Evolutionary conservation across 352 stramenopile species (phyloP), one percentile per base, ranked within the genome.

Genomic region (Phytophthora pini): DNA sequence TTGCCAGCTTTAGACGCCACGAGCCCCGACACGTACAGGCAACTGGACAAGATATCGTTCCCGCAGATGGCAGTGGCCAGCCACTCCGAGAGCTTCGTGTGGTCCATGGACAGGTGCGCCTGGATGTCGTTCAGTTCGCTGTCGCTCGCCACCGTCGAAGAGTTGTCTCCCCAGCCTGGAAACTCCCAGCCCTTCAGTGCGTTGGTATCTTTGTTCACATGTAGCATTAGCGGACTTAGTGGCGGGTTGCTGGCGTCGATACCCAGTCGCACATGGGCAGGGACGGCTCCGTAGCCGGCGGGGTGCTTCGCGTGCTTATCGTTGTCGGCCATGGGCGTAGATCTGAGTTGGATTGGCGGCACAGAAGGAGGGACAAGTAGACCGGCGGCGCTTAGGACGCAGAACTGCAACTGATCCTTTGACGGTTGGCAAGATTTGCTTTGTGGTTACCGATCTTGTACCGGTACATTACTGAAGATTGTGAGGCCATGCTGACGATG

Each of bases 21-120:
- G 10, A 95, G 75, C 0, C 87, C 88, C 53, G 89, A 93, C 32
- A 94, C 85, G 70, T 98, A 98, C 34, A 98, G 87, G 43, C 87
- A 97, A 69, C 90, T 98, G 51, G 88, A 97, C 54, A 98, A 80
- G 74, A 98, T 98, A 63, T 98, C 95, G 72, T 98, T 98, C 15
- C 95, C 95, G 57, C 91, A 98, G 71, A 98, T 98, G 15, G 93
- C 91, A 9, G 95, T 98, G 10, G 95, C 93, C 50, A 96, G 73
- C 84, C 93, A 97, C 80, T 98, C 89, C 4, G 89, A 95, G 22
- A 98, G 81, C 71, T 95, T 96, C 10, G 85, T 68, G 76, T 95
- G 84, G 60, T 91, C 67, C 55, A 79, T 81, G 12, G 81, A 90
- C 34, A 93, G 71, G 41, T 92, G 85, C 50, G 80, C 56, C 26